Conservation (phyloP, 441 rosid genomes). For the Kokia cookei region DNA sequence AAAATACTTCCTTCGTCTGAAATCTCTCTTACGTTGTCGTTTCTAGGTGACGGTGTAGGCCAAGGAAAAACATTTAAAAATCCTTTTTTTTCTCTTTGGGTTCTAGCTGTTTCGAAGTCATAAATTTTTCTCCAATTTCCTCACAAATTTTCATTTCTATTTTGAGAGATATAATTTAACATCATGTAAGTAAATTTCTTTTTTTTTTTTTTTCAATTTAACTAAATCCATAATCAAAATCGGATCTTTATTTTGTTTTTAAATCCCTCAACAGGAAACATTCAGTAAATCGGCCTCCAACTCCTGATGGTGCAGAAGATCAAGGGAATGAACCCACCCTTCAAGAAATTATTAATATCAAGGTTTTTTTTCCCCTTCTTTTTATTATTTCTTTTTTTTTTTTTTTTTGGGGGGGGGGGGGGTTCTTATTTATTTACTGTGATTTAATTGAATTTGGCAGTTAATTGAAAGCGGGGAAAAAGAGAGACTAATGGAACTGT, state of each 20-base stretch:
- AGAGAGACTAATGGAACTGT: slow-evolving; percentile 72
- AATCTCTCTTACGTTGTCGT: slow-evolving; percentile 10
- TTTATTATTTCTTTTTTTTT: background rate
- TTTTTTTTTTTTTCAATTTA: background rate
- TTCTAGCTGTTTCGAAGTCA: background rate
- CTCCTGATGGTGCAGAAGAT: slow-evolving; percentile 50
- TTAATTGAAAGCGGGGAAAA: slow-evolving; percentile 85
- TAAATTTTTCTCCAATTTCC: background rate
- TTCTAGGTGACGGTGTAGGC: background rate
- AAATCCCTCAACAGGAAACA: slow-evolving; percentile 39
- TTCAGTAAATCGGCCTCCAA: slow-evolving; percentile 70
- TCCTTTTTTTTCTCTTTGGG: background rate
- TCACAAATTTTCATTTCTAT: background rate
- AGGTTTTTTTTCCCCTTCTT: slow-evolving; percentile 31
- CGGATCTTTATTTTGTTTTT: background rate
- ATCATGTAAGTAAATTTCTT: background rate
- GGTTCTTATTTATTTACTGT: background rate
- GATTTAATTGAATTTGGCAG: slow-evolving; percentile 22
- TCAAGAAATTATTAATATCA: slow-evolving; percentile 63
- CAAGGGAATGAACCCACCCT: slow-evolving; percentile 52
- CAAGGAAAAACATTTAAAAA: background rate
- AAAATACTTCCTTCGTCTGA: background rate
- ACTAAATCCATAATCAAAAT: background rate
- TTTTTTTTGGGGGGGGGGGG: no score
- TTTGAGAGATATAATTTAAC: background rate